Evolutionary conservation across 164 flowering plant genomes (phyloP).

Genomic region (Saururus chinensis): DNA sequence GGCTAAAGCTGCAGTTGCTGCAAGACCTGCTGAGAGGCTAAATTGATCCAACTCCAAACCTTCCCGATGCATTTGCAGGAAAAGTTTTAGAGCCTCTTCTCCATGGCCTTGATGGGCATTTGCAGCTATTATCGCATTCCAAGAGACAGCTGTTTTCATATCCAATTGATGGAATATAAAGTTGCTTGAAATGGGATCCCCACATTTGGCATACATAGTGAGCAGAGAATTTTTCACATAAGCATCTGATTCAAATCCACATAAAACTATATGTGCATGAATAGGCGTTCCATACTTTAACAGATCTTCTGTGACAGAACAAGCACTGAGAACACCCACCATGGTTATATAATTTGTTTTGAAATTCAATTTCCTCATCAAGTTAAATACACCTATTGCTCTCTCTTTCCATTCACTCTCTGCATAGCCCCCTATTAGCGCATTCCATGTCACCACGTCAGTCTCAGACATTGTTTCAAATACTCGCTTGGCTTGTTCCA

Average conservation of each 20-base stretch:
- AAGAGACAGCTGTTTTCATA: slow-evolving; percentile 28
- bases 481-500: slow-evolving; percentile 43
- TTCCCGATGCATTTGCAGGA: slow-evolving; percentile 33
- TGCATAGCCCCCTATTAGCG: slow-evolving; percentile 58
- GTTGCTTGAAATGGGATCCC: slow-evolving; percentile 45
- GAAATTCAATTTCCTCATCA: slow-evolving; percentile 36
- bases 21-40: slow-evolving; percentile 52
- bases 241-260: slow-evolving; percentile 48
- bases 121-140: slow-evolving; percentile 78
- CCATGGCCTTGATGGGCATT: slow-evolving; percentile 55
- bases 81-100: slow-evolving; percentile 54
- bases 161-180: slow-evolving; percentile 33
- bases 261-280: slow-evolving; percentile 38
- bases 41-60: slow-evolving; percentile 58
- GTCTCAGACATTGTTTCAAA: slow-evolving; percentile 32
- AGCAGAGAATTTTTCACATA: slow-evolving; percentile 71
- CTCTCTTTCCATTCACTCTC: slow-evolving; percentile 47
- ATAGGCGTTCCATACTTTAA: slow-evolving; percentile 44
- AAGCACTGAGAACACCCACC: slow-evolving; percentile 51
- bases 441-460: slow-evolving; percentile 67
- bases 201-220: slow-evolving; percentile 75
- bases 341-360: slow-evolving; percentile 55
- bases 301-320: slow-evolving; percentile 27
- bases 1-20: slow-evolving; percentile 57
- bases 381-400: slow-evolving; percentile 36